These are phyloP conservation scores for Mucor mucedo DNA, from an alignment of 371 early-diverging fungal genomes.

Conservation along the genomic window DNA sequence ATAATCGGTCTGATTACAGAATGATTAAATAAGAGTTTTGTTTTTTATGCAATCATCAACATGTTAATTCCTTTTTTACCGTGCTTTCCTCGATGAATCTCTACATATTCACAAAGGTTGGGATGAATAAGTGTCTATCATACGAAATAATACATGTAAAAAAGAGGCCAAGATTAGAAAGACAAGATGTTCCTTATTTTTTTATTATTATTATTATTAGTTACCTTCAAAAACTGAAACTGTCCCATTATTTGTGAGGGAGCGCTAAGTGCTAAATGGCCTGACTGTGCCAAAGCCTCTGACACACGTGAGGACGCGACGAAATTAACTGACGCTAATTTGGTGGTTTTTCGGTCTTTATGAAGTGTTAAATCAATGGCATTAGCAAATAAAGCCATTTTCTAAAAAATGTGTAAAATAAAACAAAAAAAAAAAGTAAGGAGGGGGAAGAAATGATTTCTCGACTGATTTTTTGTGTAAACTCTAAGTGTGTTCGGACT, in stretches of 20 bases:
- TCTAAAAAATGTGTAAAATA: slow-evolving; percentile 1
- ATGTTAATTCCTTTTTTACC: slow-evolving; percentile 39
- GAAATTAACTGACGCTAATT: slow-evolving; percentile 48
- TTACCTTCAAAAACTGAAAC: slow-evolving; percentile 62
- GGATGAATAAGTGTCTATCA: slow-evolving; percentile 59
- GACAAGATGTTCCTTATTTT: not conserved
- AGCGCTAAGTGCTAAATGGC: slow-evolving; percentile 56
- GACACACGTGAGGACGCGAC: slow-evolving; percentile 49
- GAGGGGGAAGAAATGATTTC: not conserved
- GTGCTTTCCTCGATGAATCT: slow-evolving; percentile 65
- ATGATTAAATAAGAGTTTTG: not conserved
- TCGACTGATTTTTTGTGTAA: not conserved
- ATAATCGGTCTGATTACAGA: slow-evolving; percentile 52
- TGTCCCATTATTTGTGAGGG: slow-evolving; percentile 66
- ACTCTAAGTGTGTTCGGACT: no score
- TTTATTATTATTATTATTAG: no score
- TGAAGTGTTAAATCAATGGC: slow-evolving; percentile 33
- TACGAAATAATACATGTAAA: not conserved
- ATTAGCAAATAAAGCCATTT: slow-evolving; percentile 51
- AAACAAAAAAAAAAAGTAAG: slow-evolving; percentile 4
- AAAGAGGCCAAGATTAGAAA: not conserved
- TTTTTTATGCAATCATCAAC: not conserved
- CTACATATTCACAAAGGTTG: slow-evolving; percentile 63
- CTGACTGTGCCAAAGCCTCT: slow-evolving; percentile 48
- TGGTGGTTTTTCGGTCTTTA: slow-evolving; percentile 29